Percentiles rank a stretch among this genome's conserved stretches.
These are phyloP conservation scores for Haplosporangium sp. DNA, from an alignment of 371 early-diverging fungal species.

Conservation along the genomic window DNA sequence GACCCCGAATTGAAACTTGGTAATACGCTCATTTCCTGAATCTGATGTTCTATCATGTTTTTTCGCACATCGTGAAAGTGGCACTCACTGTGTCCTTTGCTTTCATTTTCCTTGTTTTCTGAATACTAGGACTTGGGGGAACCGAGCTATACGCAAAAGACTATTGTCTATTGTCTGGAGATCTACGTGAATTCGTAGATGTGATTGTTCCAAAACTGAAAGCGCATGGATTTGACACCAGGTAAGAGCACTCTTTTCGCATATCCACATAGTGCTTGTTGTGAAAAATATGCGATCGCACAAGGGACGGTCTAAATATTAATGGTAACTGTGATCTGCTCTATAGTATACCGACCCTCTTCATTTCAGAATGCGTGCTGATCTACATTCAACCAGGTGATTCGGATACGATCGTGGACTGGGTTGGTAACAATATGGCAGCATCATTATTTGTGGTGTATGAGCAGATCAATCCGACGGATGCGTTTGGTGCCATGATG, in stretches of 20 bases:
- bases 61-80: neutral
- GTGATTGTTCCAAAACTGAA: slow-evolving; percentile 68
- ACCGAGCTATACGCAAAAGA: slow-evolving; percentile 73
- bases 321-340: too few species aligned
- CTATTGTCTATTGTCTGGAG: slow-evolving; percentile 84
- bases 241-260: slow-evolving; percentile 41
- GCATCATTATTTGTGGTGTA: slow-evolving; percentile 79
- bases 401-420: slow-evolving; percentile 75
- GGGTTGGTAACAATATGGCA: slow-evolving; percentile 67
- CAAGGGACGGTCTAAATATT: too few species aligned
- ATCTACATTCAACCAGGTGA: slow-evolving; percentile 82
- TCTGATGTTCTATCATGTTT: neutral
- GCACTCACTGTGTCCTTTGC: neutral
- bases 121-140: slow-evolving; percentile 70
- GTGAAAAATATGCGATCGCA: too few species aligned
- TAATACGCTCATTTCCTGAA: slow-evolving; percentile 17
- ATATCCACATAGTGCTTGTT: too few species aligned
- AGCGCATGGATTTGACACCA: slow-evolving; percentile 75
- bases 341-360: slow-evolving; percentile 81
- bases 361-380: slow-evolving; percentile 93
- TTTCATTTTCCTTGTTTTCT: neutral
- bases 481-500: slow-evolving; percentile 95
- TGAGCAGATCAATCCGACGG: slow-evolving; percentile 91
- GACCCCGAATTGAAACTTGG: slow-evolving; percentile 60
- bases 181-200: slow-evolving; percentile 76